phyloP scores from a whole-genome alignment of 2,329 filamentous ascomycete genomes.

The Hymenoscyphus infarciens region DNA sequence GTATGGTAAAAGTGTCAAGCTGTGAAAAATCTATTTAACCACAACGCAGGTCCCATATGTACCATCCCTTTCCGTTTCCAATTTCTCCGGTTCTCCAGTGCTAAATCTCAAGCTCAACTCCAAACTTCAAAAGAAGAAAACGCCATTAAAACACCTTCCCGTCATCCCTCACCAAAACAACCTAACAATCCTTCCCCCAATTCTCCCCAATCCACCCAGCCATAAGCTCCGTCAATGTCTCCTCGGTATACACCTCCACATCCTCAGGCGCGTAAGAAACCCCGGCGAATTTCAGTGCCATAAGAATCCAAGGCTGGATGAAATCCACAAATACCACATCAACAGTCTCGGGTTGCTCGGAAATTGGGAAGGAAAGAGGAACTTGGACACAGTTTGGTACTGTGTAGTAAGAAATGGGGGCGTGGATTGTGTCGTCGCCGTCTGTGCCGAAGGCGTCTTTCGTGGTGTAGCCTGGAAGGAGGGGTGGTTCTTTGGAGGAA shows the following conservation, averaged over 20 bases:
- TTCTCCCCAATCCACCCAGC: slow-evolving; percentile 56
- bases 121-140: neutral
- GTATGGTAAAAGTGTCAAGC: no score
- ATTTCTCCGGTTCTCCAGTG: no score
- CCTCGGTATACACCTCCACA: slow-evolving; percentile 49
- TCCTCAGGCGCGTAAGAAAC: slow-evolving; percentile 47
- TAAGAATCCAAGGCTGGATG: slow-evolving; percentile 74
- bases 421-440: slow-evolving; percentile 87
- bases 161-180: neutral
- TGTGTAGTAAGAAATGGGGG: slow-evolving; percentile 66
- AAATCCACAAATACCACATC: slow-evolving; percentile 93
- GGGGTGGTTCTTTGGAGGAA: slow-evolving; percentile 34
- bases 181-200: slow-evolving; percentile 43
- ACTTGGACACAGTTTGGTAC: slow-evolving; percentile 83
- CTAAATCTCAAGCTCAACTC: neutral
- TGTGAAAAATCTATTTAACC: no score
- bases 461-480: slow-evolving; percentile 79
- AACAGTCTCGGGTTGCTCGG: slow-evolving; percentile 62
- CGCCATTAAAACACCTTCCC: neutral
- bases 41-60: no score
- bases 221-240: slow-evolving; percentile 54
- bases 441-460: slow-evolving; percentile 76
- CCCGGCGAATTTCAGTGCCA: slow-evolving; percentile 63
- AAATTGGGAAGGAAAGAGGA: slow-evolving; percentile 56
- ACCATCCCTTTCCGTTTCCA: no score